These are phyloP conservation scores for Venturia pyrina DNA, from an alignment of 2,329 filamentous ascomycete species.

Conservation along the genomic window DNA sequence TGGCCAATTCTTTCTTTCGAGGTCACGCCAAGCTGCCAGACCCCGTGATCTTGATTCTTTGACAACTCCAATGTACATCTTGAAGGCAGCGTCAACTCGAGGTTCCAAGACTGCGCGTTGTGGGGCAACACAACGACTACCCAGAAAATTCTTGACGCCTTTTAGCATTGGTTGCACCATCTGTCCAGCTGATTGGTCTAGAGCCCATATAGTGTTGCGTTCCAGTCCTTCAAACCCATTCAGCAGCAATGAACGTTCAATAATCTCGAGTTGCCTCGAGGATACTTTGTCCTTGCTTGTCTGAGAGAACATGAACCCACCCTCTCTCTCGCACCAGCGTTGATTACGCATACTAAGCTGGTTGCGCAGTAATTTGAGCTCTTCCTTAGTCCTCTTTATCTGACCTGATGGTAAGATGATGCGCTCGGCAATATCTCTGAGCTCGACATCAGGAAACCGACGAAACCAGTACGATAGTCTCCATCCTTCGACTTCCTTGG, in stretches of 20 bases:
- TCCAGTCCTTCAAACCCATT: not conserved
- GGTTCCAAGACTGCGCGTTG: not conserved
- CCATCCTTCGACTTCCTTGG: not conserved
- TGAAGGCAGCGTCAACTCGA: not conserved
- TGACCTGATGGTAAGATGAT: not conserved
- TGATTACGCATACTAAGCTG: not conserved
- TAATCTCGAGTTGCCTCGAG: not conserved
- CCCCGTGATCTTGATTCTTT: not conserved
- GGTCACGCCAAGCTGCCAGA: not conserved
- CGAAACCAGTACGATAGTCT: not conserved
- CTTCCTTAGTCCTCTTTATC: not conserved
- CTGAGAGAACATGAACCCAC: not conserved
- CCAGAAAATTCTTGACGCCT: not conserved
- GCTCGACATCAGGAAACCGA: not conserved
- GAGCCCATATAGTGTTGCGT: not conserved
- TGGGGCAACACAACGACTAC: not conserved
- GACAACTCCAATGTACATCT: not conserved
- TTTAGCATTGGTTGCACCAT: not conserved
- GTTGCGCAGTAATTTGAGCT: not conserved
- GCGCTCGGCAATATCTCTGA: not conserved
- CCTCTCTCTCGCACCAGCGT: not conserved
- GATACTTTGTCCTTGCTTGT: not conserved
- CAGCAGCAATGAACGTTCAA: not conserved
- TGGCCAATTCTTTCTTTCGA: not conserved
- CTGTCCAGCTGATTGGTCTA: not conserved